These are phyloP conservation scores for Coemansia sp. DNA, from an alignment of 192 early-diverging fungal species.

Conservation along the genomic window DNA sequence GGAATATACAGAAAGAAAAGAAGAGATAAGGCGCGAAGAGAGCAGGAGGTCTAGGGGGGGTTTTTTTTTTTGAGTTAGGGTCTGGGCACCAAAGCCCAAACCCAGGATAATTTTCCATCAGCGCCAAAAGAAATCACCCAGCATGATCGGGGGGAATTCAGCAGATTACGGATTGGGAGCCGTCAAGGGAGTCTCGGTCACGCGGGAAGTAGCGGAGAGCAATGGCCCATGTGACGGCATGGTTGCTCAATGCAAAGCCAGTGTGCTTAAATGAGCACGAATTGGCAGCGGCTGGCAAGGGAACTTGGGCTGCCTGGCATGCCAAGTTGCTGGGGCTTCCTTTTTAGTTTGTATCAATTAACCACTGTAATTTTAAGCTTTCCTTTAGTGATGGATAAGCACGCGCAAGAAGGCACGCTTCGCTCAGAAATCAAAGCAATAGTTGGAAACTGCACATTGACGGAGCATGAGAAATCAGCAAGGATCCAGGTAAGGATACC, in stretches of 20 bases:
- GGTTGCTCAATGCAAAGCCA: too few species aligned
- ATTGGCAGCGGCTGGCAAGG: too few species aligned
- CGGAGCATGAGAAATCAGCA: conserved; percentile 19
- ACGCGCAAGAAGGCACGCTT: conserved; percentile 5
- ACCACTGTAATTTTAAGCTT: background rate
- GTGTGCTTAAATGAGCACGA: too few species aligned
- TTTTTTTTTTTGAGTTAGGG: background rate
- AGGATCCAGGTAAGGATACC: conserved; percentile 22
- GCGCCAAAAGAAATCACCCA: too few species aligned
- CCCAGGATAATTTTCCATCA: background rate
- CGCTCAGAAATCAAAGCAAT: conserved; percentile 23
- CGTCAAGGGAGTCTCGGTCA: background rate
- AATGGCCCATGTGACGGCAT: conserved; percentile 12
- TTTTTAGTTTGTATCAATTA: too few species aligned
- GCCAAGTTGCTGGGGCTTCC: too few species aligned
- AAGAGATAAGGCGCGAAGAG: too few species aligned
- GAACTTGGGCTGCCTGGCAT: too few species aligned
- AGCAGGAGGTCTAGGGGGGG: too few species aligned
- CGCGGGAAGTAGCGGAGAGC: conserved; percentile 1
- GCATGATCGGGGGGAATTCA: too few species aligned
- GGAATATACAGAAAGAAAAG: too few species aligned
- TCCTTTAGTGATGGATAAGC: background rate
- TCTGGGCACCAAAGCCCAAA: background rate
- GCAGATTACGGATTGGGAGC: background rate
- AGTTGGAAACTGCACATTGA: conserved; percentile 5